phyloP scores from a whole-genome alignment of 2,329 filamentous ascomycete species.

The Monosporascus sp. region DNA sequence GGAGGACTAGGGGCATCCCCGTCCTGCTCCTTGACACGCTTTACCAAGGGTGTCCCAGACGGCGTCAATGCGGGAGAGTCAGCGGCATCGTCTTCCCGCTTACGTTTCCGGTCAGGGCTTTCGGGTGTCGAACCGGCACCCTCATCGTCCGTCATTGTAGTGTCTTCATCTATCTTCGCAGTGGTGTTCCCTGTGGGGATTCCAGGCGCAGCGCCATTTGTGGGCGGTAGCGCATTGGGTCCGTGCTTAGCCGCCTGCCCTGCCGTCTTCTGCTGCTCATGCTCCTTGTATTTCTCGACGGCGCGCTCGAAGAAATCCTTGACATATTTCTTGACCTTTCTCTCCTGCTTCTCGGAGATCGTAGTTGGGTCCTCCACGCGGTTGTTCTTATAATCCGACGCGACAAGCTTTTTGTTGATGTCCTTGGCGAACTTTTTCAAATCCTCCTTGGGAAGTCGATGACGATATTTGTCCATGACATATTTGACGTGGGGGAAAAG shows the following conservation, averaged over 20 bases:
- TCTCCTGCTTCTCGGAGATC: constrained; percentile 71
- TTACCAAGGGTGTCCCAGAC: constrained; percentile 51
- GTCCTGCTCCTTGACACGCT: constrained; percentile 46
- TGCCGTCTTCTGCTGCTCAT: constrained; percentile 57
- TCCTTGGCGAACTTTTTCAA: constrained; percentile 59
- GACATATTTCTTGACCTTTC: constrained; percentile 78
- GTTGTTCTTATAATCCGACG: constrained; percentile 84
- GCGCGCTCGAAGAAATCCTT: constrained; percentile 85
- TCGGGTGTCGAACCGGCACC: constrained; percentile 37
- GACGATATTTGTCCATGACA: constrained; percentile 79
- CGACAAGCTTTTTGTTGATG: constrained; percentile 81
- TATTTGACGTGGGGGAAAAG: constrained; percentile 80
- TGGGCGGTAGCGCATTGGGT: constrained; percentile 19
- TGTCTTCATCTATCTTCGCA: constrained; percentile 27
- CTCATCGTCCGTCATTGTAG: constrained; percentile 37
- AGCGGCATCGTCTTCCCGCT: constrained; percentile 44
- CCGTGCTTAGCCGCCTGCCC: constrained; percentile 29
- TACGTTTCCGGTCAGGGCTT: constrained; percentile 58
- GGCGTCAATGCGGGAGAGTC: constrained; percentile 43
- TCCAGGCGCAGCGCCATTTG: constrained; percentile 15
- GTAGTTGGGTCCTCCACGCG: constrained; percentile 75
- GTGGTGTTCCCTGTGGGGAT: constrained; percentile 15
- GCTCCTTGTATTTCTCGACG: constrained; percentile 65
- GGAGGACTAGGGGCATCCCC: constrained; percentile 28
- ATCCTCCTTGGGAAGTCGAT: constrained; percentile 79